Base-by-base conservation (phyloP, 2,329 filamentous ascomycete species). In the Onygena corvina region DNA sequence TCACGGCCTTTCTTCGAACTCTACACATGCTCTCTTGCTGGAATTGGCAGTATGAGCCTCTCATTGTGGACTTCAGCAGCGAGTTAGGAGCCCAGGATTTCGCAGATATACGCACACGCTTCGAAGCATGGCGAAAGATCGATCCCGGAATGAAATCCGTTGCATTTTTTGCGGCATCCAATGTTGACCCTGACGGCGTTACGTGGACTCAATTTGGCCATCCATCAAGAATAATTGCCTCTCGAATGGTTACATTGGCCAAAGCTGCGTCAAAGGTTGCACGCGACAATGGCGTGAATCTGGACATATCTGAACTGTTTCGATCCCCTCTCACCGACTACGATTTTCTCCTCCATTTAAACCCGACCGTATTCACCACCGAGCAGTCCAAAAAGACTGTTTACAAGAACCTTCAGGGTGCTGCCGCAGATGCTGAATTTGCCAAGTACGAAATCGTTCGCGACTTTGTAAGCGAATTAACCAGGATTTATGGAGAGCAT, bases 81-180 rank as follows among this genome's bases (percentile, higher is more conserved):
- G 76, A 80, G 11, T 73, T 93, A 60, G 76, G 76, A 5, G 66
- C 71, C 5, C 70, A 76, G 8, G 78, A 84, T 25, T 73, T 83
- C 8, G 68, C 76, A 27, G 70, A 73, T 2, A 80, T 92, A 54
- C 75, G 74, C 31, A 84, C 81, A 3, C 80, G 83, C 16, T 82
- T 96, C 51, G 79, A 86, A 53, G 81, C 83, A 11, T 94, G 87
- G 86, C 77, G 92, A 51, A 86, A 84, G 56, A 81, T 92, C 48
- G 92, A 98, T 60, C 88, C 89, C 1, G 80, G 76, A 48, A 85
- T 96, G 81, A 94, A 92, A 66, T 81, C 80, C 53, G 78, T 86
- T 2, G 81, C 84, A 14, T 70, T 96, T 33, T 85, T 95, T 59
- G 83, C 83, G 3, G 87, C 87, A 2, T 88, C 86, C 0, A 84